phyloP scores from a whole-genome alignment of 257 asterid species.

The Gardenia jasminoides region DNA sequence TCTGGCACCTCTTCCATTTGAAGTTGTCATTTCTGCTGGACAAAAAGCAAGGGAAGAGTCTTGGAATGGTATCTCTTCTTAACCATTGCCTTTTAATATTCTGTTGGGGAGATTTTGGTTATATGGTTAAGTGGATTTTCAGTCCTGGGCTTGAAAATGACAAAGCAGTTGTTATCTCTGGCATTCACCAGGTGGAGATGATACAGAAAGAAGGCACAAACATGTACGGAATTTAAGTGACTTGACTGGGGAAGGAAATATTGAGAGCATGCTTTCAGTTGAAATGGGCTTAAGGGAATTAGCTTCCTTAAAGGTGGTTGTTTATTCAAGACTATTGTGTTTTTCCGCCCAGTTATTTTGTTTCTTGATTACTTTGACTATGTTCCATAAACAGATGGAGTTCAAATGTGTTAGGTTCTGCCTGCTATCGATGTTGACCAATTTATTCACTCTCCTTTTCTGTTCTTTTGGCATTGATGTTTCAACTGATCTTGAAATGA shows the following conservation, averaged over 20 bases:
- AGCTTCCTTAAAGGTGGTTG: slow-evolving; percentile 86
- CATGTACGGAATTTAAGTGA: slow-evolving; percentile 74
- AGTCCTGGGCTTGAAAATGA: slow-evolving; percentile 20
- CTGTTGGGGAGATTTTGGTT: slow-evolving; percentile 13
- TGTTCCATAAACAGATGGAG: background rate
- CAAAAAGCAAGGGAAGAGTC: slow-evolving; percentile 93
- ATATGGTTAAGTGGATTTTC: slow-evolving; percentile 9
- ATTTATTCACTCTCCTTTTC: slow-evolving; percentile 11
- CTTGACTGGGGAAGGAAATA: slow-evolving; percentile 95
- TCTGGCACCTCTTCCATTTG: slow-evolving; percentile 97
- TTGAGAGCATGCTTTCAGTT: slow-evolving; percentile 97
- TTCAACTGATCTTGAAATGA: background rate
- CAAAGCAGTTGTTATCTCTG: slow-evolving; percentile 24
- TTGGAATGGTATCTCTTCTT: slow-evolving; percentile 65
- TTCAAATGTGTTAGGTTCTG: background rate
- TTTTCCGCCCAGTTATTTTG: background rate
- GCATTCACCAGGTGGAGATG: slow-evolving; percentile 46
- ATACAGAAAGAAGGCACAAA: slow-evolving; percentile 40
- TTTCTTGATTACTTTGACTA: background rate
- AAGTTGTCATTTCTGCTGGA: slow-evolving; percentile 93
- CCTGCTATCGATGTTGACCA: background rate
- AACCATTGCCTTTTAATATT: slow-evolving; percentile 16
- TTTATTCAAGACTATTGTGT: background rate
- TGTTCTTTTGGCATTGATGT: background rate
- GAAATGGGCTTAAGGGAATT: slow-evolving; percentile 98